phyloP scores from a whole-genome alignment of 1,284 basidiomycete species.

The Kalmanozyma brasiliensis region DNA sequence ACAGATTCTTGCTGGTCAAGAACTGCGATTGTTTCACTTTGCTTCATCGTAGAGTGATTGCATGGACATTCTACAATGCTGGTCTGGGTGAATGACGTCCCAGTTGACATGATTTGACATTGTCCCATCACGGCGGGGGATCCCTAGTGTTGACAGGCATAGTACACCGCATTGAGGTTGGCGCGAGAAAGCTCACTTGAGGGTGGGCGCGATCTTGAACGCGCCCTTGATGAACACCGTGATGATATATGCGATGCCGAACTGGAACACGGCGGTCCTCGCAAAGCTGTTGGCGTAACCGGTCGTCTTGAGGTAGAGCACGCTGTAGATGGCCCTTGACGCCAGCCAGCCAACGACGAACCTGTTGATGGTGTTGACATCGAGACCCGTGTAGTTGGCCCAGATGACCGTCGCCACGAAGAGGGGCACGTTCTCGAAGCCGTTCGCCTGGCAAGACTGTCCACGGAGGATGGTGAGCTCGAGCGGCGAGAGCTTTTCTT shows the following conservation, averaged over 20 bases:
- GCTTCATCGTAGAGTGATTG: background rate
- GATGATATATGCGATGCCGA: constrained; percentile 39
- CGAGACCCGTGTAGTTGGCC: constrained; percentile 28
- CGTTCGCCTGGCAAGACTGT: constrained; percentile 46
- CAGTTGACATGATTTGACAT: no score
- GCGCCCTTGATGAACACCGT: constrained; percentile 29
- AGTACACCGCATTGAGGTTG: no score
- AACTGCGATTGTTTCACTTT: background rate
- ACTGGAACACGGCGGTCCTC: constrained; percentile 42
- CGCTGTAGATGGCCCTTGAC: constrained; percentile 18
- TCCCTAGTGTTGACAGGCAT: no score
- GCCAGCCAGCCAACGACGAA: constrained; percentile 35
- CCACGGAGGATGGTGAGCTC: constrained; percentile 54
- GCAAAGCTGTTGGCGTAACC: constrained; percentile 30
- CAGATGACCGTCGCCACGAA: constrained; percentile 30
- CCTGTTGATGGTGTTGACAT: constrained; percentile 16
- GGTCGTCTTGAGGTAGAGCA: constrained; percentile 29
- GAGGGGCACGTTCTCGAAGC: constrained; percentile 44
- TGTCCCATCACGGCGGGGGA: no score
- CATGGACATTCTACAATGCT: no score
- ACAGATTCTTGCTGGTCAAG: background rate
- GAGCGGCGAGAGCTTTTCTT: constrained; percentile 33
- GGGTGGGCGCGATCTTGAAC: constrained; percentile 13
- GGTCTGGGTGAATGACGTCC: no score
- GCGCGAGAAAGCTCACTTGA: constrained; percentile 18